These are phyloP conservation scores for Hemisphaericaspora xylanilytica DNA, from an alignment of 1,139 yeast species.

Conservation along the genomic window DNA sequence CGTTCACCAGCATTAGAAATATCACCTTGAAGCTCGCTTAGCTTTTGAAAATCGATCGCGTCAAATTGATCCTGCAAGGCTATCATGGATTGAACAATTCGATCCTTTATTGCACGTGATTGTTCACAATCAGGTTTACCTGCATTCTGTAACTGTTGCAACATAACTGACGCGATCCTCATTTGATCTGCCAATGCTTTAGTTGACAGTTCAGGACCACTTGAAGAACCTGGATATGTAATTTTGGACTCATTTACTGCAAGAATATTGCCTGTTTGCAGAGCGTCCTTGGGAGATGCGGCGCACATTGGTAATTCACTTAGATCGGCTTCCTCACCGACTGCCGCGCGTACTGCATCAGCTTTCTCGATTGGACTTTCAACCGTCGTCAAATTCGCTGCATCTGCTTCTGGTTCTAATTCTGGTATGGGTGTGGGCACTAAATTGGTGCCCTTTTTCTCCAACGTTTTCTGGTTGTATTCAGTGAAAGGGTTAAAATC, in stretches of 20 bases:
- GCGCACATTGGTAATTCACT: too few species aligned
- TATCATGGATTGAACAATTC: conserved; percentile 88
- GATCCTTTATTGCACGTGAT: conserved; percentile 64
- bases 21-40: conserved; percentile 45
- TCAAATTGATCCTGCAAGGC: conserved; percentile 69
- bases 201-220: too few species aligned
- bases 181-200: conserved; percentile 77
- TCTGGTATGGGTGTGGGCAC: too few species aligned
- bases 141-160: conserved; percentile 80
- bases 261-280: too few species aligned
- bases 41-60: conserved; percentile 47
- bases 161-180: conserved; percentile 94
- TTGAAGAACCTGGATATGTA: conserved; percentile 22
- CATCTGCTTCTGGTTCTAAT: too few species aligned
- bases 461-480: conserved; percentile 41
- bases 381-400: too few species aligned
- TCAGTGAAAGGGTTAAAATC: conserved; percentile 77
- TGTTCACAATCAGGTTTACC: conserved; percentile 70
- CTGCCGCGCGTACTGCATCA: too few species aligned
- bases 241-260: too few species aligned
- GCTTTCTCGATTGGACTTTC: too few species aligned
- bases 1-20: conserved; percentile 75
- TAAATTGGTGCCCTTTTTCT: too few species aligned
- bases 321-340: too few species aligned
- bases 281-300: too few species aligned